Evolutionary conservation across 2,329 filamentous ascomycete genomes (phyloP).

Genomic region (Cyclaneusma minus): DNA sequence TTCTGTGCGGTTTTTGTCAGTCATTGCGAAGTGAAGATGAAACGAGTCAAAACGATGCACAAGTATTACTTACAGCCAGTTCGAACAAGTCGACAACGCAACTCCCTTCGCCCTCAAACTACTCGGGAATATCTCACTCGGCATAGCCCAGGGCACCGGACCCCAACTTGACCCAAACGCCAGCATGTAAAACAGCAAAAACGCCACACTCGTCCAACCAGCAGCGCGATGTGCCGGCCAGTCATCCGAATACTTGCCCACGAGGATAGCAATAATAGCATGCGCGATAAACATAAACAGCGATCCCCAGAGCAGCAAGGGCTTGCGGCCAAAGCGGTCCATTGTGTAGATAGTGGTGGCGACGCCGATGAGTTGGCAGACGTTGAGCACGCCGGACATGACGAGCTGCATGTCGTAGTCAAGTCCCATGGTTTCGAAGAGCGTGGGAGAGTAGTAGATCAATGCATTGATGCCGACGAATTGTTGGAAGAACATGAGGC

Average conservation of each 20-base stretch:
- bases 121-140: constrained; percentile 48
- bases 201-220: constrained; percentile 38
- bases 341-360: constrained; percentile 30
- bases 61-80: constrained; percentile 34
- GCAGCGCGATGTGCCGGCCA: constrained; percentile 33
- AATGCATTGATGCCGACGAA: constrained; percentile 39
- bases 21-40: constrained; percentile 1
- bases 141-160: constrained; percentile 21
- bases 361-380: constrained; percentile 30
- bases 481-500: constrained; percentile 42
- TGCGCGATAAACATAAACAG: constrained; percentile 29
- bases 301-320: constrained; percentile 27
- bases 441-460: constrained; percentile 45
- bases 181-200: constrained; percentile 45
- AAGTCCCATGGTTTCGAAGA: constrained; percentile 35
- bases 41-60: constrained; percentile 7
- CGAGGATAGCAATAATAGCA: constrained; percentile 34
- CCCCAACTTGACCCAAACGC: constrained; percentile 29
- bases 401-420: constrained; percentile 29
- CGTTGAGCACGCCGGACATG: constrained; percentile 36
- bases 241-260: constrained; percentile 32
- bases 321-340: constrained; percentile 29
- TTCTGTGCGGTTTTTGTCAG: too few species aligned
- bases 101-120: constrained; percentile 48
- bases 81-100: constrained; percentile 44